Evolutionary conservation across 2,329 filamentous ascomycete species (phyloP).

Genomic region (Cladosporium cucumerinum): DNA sequence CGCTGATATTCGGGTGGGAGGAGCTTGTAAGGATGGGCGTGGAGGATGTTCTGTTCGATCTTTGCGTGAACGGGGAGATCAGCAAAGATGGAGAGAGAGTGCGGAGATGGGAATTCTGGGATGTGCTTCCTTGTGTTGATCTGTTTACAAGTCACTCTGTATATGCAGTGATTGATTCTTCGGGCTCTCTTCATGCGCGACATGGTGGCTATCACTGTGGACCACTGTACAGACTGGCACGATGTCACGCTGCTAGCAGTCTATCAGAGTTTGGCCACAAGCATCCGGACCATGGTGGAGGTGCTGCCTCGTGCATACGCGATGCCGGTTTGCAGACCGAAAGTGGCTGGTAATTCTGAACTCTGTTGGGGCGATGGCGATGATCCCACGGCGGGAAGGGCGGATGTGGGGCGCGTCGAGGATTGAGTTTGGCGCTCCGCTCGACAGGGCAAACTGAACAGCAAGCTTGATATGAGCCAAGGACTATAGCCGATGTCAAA

Average conservation of each 20-base stretch:
- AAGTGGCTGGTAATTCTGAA: background rate
- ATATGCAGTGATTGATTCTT: background rate
- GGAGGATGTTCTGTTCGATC: background rate
- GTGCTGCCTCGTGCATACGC: background rate
- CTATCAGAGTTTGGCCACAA: background rate
- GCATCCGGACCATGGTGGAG: background rate
- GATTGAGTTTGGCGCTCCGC: background rate
- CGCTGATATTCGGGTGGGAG: background rate
- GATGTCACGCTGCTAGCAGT: background rate
- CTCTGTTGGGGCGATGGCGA: background rate
- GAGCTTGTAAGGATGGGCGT: background rate
- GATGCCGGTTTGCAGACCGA: background rate
- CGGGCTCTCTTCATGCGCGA: background rate
- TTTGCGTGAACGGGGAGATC: background rate
- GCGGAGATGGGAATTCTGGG: background rate
- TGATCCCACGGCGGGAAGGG: background rate
- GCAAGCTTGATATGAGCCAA: conserved; percentile 11
- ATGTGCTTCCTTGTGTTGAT: background rate
- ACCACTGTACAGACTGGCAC: background rate
- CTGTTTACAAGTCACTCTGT: background rate
- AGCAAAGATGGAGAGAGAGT: background rate
- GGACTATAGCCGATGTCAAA: conserved; percentile 1
- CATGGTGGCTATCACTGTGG: background rate
- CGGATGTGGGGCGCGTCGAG: background rate
- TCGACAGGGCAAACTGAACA: conserved; percentile 3